Conservation (phyloP, 164 flowering plant genomes). For the Warburgia ugandensis region DNA sequence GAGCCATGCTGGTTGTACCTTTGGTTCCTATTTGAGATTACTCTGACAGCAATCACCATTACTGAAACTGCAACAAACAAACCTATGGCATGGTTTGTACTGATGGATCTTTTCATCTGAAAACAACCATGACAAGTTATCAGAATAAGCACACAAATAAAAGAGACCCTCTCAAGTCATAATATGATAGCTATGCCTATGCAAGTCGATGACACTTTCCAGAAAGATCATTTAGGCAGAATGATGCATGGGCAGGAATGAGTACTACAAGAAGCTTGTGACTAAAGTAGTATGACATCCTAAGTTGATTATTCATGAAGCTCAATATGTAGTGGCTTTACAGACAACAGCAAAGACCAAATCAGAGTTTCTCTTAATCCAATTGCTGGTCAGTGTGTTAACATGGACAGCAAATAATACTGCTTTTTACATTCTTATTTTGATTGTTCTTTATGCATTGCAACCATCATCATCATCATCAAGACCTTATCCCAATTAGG, state of each 20-base stretch:
- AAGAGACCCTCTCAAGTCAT: too few species aligned
- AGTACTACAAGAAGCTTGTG: background rate
- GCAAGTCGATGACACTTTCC: background rate
- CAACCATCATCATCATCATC: too few species aligned
- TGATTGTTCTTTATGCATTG: background rate
- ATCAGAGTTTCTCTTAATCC: too few species aligned
- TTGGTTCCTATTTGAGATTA: conserved; percentile 32
- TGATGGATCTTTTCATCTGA: conserved; percentile 39
- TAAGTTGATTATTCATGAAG: background rate
- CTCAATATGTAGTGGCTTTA: too few species aligned
- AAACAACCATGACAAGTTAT: background rate
- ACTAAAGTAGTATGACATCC: background rate
- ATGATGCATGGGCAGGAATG: too few species aligned
- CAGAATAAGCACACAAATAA: background rate
- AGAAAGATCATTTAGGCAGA: too few species aligned
- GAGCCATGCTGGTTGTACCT: conserved; percentile 58
- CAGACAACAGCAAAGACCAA: too few species aligned
- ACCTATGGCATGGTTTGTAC: conserved; percentile 33
- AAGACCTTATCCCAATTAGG: too few species aligned
- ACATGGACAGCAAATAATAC: too few species aligned
- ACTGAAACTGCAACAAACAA: conserved; percentile 39
- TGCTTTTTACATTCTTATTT: background rate
- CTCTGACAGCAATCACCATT: conserved; percentile 42
- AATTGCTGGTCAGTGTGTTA: too few species aligned
- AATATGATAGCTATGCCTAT: background rate